Evolutionary conservation across 768 basidiomycete species (phyloP), one percentile per base, ranked within the genome.

Genomic region (Steccherinum ochraceum): DNA sequence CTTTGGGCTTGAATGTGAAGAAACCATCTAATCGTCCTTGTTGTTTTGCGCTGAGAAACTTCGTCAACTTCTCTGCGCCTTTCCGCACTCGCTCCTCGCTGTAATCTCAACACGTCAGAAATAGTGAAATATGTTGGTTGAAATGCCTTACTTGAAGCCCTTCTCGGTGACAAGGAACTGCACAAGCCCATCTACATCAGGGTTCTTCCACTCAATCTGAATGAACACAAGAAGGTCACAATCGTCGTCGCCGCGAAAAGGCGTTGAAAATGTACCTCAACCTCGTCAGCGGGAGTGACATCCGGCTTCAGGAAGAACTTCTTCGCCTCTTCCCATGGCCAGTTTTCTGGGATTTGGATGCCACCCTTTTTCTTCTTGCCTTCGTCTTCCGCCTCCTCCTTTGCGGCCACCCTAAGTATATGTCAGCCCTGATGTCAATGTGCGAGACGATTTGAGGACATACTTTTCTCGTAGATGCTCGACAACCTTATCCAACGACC

Each of bases 251-350:
- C 35, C 0, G 13, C 12, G 10, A 25, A 40, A 50, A 24, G 5
- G 24, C 18, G 19, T 46, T 23, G 5, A 40, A 25, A 13, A 60
- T 70, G 39, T 54, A 95, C 93, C 71, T 96, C 89, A 21, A 97
- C 64, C 58, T 97, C 77, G 44, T 85, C 83, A 2, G 92, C 86
- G 21, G 92, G 87, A 5, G 82, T 72, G 19, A 99, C 95, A 53
- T 96, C 92, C 2, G 96, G 96, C 46, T 86, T 81, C 68, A 85
- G 68, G 61, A 99, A 99, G 21, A 99, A 62, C 64, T 84, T 78
- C 69, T 93, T 93, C 30, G 96, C 96, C 55, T 93, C 86, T 65
- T 94, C 83, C 90, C 91, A 98, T 45, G 91, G 91, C 95, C 95
- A 99, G 52, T 95, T 84, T 42, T 93, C 93, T 0, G 96, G 95